Percentiles rank a stretch among this genome's conserved stretches.
phyloP scores from a whole-genome alignment of 176 grass and related monocot species.

The Leersia perrieri region DNA sequence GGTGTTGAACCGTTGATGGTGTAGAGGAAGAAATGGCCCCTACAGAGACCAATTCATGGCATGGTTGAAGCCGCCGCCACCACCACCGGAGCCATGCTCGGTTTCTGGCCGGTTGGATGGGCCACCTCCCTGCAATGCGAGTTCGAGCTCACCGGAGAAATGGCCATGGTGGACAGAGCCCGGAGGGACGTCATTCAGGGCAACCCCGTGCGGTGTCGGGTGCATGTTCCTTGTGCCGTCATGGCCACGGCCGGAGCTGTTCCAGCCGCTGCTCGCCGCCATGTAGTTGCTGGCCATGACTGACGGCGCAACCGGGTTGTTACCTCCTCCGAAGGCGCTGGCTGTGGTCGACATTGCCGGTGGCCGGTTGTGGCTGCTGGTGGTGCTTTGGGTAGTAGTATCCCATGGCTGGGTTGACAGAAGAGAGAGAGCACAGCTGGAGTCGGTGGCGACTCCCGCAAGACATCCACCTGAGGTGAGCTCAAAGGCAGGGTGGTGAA shows the following conservation, averaged over 20 bases:
- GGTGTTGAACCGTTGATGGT: no score
- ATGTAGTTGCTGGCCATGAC: constrained; percentile 52
- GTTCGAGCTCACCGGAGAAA: constrained; percentile 87
- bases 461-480: constrained; percentile 54
- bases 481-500: constrained; percentile 37
- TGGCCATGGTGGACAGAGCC: constrained; percentile 40
- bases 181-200: constrained; percentile 16
- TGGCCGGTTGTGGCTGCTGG: constrained; percentile 37
- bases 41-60: constrained; percentile 81
- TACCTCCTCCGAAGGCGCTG: constrained; percentile 39
- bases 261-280: constrained; percentile 17
- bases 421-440: constrained; percentile 97
- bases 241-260: constrained; percentile 2
- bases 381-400: constrained; percentile 32
- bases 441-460: constrained; percentile 55
- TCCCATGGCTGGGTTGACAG: constrained; percentile 75
- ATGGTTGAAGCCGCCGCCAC: constrained; percentile 52
- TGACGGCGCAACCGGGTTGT: constrained; percentile 35
- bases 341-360: constrained; percentile 31
- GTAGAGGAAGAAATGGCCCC: not conserved
- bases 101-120: constrained; percentile 17
- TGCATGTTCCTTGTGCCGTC: constrained; percentile 27
- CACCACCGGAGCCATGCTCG: constrained; percentile 45
- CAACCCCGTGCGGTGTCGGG: constrained; percentile 6
- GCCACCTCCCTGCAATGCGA: constrained; percentile 68